phyloP scores from a whole-genome alignment of 768 basidiomycete species.

The Leccinum aurantiacum region DNA sequence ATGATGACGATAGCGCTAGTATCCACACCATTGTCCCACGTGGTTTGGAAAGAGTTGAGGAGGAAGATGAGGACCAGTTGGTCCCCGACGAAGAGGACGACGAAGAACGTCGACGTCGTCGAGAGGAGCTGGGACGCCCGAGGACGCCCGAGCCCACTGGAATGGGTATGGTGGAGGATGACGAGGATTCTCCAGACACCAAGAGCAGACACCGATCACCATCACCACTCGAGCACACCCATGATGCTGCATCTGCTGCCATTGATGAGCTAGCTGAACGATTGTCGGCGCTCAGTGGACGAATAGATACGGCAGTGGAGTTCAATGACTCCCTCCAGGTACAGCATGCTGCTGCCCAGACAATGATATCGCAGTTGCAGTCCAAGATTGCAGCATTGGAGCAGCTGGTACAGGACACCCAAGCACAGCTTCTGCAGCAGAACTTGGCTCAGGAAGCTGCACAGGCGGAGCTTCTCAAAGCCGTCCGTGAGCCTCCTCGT shows the following conservation, averaged over 20 bases:
- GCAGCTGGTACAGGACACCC: slow-evolving; percentile 54
- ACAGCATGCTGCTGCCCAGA: slow-evolving; percentile 76
- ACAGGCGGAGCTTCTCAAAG: slow-evolving; percentile 33
- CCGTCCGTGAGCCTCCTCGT: slow-evolving; percentile 34
- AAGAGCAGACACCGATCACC: slow-evolving; percentile 20
- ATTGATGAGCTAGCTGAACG: slow-evolving; percentile 62
- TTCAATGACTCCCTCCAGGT: slow-evolving; percentile 71
- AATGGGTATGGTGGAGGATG: slow-evolving; percentile 50
- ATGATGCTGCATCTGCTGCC: slow-evolving; percentile 33
- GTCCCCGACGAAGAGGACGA: slow-evolving; percentile 41
- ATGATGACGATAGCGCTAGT: slow-evolving; percentile 73
- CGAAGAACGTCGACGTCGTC: slow-evolving; percentile 45
- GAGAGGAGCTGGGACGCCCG: slow-evolving; percentile 66
- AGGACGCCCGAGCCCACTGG: slow-evolving; percentile 78
- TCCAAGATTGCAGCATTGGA: slow-evolving; percentile 70
- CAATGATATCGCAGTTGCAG: slow-evolving; percentile 68
- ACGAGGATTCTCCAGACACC: slow-evolving; percentile 37
- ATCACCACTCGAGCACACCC: slow-evolving; percentile 19
- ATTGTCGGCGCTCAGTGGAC: slow-evolving; percentile 59
- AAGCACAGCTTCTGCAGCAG: slow-evolving; percentile 41
- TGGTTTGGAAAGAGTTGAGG: slow-evolving; percentile 68
- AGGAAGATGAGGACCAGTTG: slow-evolving; percentile 67
- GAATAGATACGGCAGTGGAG: slow-evolving; percentile 74
- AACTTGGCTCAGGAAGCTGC: slow-evolving; percentile 37
- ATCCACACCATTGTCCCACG: slow-evolving; percentile 70